phyloP scores from a whole-genome alignment of 2,329 filamentous ascomycete species.

The Pseudocercospora cruenta region DNA sequence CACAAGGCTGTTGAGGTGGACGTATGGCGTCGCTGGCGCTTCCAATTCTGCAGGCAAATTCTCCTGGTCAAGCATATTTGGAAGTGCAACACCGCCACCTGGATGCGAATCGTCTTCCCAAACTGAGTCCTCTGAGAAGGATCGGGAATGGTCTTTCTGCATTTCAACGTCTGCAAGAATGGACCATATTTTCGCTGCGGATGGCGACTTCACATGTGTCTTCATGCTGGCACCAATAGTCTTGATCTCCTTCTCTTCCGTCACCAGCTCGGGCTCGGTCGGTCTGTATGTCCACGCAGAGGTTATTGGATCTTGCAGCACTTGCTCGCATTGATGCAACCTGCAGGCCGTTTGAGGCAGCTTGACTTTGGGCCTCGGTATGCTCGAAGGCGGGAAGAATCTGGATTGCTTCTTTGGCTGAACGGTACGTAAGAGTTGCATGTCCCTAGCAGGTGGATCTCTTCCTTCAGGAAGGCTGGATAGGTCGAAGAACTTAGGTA shows the following conservation, averaged over 20 bases:
- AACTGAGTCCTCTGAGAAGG: background rate
- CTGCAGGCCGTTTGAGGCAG: constrained; percentile 29
- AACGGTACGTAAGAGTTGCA: background rate
- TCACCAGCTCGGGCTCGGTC: background rate
- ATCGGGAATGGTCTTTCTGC: background rate
- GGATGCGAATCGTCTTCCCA: background rate
- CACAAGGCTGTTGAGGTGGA: constrained; percentile 36
- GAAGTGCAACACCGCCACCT: constrained; percentile 11
- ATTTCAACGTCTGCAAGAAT: constrained; percentile 21
- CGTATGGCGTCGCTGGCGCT: constrained; percentile 30
- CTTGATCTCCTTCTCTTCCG: background rate
- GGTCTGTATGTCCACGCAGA: constrained; percentile 1
- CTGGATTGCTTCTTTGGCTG: constrained; percentile 33
- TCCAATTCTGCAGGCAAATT: constrained; percentile 30
- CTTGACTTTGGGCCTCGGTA: constrained; percentile 28
- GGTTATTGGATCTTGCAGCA: constrained; percentile 11
- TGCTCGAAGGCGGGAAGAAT: constrained; percentile 33
- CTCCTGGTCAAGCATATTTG: background rate
- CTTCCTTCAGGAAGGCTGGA: constrained; percentile 32
- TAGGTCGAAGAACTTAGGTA: constrained; percentile 36
- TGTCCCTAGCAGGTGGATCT: background rate
- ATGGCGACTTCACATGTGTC: background rate
- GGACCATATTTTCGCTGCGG: constrained; percentile 34
- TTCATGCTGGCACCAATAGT: background rate
- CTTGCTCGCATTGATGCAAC: constrained; percentile 26